phyloP scores from a whole-genome alignment of 208 protist species.

The Eutreptiella sp. region DNA sequence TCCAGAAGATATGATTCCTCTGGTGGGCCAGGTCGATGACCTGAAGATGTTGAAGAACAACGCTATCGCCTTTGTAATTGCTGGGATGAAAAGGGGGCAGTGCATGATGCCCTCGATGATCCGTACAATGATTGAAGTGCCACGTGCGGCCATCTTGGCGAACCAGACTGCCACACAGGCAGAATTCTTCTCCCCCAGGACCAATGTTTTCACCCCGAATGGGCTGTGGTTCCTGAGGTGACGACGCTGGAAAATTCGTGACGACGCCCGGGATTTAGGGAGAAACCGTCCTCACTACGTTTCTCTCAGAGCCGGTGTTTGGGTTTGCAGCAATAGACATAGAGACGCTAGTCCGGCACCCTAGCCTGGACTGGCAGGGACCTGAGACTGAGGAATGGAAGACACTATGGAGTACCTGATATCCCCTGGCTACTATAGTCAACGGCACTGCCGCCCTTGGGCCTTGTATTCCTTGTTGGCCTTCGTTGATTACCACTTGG shows the following conservation, averaged over 20 bases:
- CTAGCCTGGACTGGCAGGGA: no score
- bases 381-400: no score
- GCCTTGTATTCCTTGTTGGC: no score
- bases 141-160: constrained; percentile 70
- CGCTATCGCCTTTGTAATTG: constrained; percentile 52
- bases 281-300: no score
- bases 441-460: no score
- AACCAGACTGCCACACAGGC: constrained; percentile 79
- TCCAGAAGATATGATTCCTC: constrained; percentile 88
- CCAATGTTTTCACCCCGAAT: constrained; percentile 94
- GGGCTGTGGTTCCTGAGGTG: constrained; percentile 89
- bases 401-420: no score
- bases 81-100: constrained; percentile 40
- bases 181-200: constrained; percentile 92
- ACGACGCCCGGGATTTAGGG: no score
- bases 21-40: constrained; percentile 72
- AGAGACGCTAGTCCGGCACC: no score
- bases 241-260: constrained; percentile 87
- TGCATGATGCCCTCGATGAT: constrained; percentile 62
- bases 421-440: no score
- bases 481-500: no score
- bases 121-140: constrained; percentile 88
- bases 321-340: no score
- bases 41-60: constrained; percentile 63
- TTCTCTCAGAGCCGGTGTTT: no score